These are phyloP conservation scores for Coemansia sp. DNA, from an alignment of 192 early-diverging fungal species.

Conservation along the genomic window DNA sequence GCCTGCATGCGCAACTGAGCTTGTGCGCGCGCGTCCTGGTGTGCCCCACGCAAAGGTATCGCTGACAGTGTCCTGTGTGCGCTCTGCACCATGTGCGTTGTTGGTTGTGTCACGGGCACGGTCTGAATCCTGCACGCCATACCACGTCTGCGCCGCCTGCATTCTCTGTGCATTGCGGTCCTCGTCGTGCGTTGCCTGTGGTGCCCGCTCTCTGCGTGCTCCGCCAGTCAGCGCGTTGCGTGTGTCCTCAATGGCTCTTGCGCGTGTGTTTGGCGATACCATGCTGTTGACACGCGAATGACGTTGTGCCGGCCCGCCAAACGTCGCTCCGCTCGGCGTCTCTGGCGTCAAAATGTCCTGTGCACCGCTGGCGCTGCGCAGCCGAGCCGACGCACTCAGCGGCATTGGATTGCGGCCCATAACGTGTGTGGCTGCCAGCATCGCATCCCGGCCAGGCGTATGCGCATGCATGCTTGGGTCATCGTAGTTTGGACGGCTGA, in stretches of 20 bases:
- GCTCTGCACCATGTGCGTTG: background rate
- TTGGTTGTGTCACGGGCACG: background rate
- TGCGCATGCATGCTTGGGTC: constrained; percentile 43
- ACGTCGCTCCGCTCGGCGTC: constrained; percentile 20
- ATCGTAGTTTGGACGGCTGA: constrained; percentile 25
- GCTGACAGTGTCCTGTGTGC: constrained; percentile 23
- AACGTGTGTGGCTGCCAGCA: constrained; percentile 18
- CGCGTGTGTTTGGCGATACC: constrained; percentile 36
- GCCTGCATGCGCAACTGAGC: constrained; percentile 41
- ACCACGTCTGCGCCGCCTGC: constrained; percentile 20
- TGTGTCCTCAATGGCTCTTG: constrained; percentile 32
- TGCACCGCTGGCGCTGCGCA: constrained; percentile 11
- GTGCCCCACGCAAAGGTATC: constrained; percentile 43
- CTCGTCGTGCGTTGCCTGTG: background rate
- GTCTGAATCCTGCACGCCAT: background rate
- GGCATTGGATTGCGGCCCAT: constrained; percentile 15
- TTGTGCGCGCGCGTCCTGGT: constrained; percentile 29
- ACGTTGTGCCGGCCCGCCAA: background rate
- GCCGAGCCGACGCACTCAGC: constrained; percentile 3
- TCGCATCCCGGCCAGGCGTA: constrained; percentile 33
- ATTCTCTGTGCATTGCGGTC: constrained; percentile 9
- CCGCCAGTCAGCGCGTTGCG: constrained; percentile 41
- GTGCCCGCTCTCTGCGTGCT: constrained; percentile 3
- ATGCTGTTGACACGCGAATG: constrained; percentile 43
- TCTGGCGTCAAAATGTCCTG: constrained; percentile 19